phyloP scores from a whole-genome alignment of 371 early-diverging fungal species.

The Rhizopus microsporus region DNA sequence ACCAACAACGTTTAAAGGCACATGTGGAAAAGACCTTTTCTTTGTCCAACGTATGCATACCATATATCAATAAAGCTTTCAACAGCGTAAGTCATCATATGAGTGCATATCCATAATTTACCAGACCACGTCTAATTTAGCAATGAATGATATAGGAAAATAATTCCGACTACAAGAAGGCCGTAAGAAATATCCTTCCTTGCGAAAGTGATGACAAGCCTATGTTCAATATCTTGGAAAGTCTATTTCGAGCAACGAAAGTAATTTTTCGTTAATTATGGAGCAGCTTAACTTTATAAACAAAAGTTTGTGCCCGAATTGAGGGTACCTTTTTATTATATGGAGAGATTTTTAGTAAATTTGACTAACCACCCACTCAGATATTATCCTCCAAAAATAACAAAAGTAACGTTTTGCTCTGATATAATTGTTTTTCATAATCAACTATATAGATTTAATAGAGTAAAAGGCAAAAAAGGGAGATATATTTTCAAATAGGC shows the following conservation, averaged over 20 bases:
- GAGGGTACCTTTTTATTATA: no score
- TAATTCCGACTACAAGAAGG: not conserved
- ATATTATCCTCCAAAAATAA: no score
- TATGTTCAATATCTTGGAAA: not conserved
- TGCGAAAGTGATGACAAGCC: not conserved
- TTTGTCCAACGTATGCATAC: slow-evolving; percentile 8
- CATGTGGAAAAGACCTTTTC: slow-evolving; percentile 3
- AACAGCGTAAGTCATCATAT: slow-evolving; percentile 13
- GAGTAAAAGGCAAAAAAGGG: no score
- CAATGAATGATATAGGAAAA: not conserved
- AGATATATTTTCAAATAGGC: no score
- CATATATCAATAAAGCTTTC: slow-evolving; percentile 12
- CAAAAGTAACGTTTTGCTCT: no score
- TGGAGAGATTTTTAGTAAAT: no score
- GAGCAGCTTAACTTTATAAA: no score
- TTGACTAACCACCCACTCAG: no score
- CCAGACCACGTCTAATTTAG: not conserved
- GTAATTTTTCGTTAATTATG: not conserved
- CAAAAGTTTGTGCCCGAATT: no score
- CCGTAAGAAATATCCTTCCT: not conserved
- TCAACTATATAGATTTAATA: no score
- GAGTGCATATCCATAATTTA: no score
- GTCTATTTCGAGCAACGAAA: not conserved
- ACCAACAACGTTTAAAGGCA: slow-evolving; percentile 7
- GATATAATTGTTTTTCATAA: no score